phyloP scores from a whole-genome alignment of 148 eudicot species.

The Talinum fruticosum region DNA sequence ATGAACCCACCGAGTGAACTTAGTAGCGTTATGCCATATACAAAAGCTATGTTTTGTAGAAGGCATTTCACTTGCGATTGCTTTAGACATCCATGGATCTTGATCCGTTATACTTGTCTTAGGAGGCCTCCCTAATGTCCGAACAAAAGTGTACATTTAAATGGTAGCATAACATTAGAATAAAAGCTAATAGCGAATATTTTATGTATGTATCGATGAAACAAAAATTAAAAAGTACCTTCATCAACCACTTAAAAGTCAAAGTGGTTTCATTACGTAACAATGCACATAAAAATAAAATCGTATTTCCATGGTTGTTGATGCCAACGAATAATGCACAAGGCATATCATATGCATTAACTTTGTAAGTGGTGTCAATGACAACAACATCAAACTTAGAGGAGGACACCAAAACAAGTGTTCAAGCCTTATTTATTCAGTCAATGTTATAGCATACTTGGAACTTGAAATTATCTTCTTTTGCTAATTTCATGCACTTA shows the following conservation, averaged over 20 bases:
- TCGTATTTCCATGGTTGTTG: background rate
- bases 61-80: background rate
- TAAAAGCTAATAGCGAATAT: background rate
- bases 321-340: background rate
- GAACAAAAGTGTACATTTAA: background rate
- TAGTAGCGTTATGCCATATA: too few species aligned
- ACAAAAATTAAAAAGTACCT: too few species aligned
- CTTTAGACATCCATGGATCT: slow-evolving; percentile 3
- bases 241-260: too few species aligned
- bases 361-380: too few species aligned
- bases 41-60: background rate
- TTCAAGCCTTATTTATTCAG: too few species aligned
- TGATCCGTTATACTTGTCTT: background rate
- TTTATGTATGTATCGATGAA: background rate
- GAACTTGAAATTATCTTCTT: too few species aligned
- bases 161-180: background rate
- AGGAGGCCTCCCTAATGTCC: background rate
- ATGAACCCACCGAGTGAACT: too few species aligned
- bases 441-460: too few species aligned
- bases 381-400: too few species aligned
- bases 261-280: background rate
- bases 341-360: too few species aligned
- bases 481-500: too few species aligned
- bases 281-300: background rate
- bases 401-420: too few species aligned